Conservation (phyloP, 768 basidiomycete species). For the Amanita rimosa region DNA sequence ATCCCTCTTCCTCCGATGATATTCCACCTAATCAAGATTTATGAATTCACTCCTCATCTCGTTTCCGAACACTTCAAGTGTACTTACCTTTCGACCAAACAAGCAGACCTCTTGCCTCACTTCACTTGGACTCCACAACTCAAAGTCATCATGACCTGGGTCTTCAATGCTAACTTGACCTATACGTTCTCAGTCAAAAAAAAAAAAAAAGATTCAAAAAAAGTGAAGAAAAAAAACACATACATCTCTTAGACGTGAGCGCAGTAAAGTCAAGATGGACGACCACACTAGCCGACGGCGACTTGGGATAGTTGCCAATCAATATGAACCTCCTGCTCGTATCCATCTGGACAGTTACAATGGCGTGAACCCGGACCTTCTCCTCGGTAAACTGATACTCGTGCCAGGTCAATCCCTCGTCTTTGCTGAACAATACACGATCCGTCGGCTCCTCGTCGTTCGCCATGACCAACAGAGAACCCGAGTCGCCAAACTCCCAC, state of each 20-base stretch:
- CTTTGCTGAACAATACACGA: slow-evolving; percentile 77
- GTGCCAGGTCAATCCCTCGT: slow-evolving; percentile 82
- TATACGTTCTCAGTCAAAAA: slow-evolving; percentile 18
- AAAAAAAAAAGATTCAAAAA: neutral
- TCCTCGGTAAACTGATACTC: slow-evolving; percentile 78
- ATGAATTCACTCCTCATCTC: neutral
- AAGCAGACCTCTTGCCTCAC: slow-evolving; percentile 80
- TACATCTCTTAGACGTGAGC: slow-evolving; percentile 68
- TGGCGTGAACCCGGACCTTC: slow-evolving; percentile 58
- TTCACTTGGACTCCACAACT: slow-evolving; percentile 93
- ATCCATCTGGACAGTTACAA: slow-evolving; percentile 85
- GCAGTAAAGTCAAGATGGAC: slow-evolving; percentile 86
- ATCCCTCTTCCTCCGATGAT: slow-evolving; percentile 77
- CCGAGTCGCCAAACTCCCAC: slow-evolving; percentile 98
- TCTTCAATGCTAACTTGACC: slow-evolving; percentile 61
- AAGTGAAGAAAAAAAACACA: slow-evolving; percentile 15
- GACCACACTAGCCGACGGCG: slow-evolving; percentile 38
- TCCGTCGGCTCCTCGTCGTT: slow-evolving; percentile 95
- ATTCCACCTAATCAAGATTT: slow-evolving; percentile 51
- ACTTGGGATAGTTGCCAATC: slow-evolving; percentile 48
- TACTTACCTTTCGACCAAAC: slow-evolving; percentile 76
- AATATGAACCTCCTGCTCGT: slow-evolving; percentile 88
- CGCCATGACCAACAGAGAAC: slow-evolving; percentile 84
- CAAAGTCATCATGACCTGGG: slow-evolving; percentile 85
- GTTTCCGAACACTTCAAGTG: neutral